phyloP scores from a whole-genome alignment of 768 basidiomycete species.

The Phaeolepiota aurea region DNA sequence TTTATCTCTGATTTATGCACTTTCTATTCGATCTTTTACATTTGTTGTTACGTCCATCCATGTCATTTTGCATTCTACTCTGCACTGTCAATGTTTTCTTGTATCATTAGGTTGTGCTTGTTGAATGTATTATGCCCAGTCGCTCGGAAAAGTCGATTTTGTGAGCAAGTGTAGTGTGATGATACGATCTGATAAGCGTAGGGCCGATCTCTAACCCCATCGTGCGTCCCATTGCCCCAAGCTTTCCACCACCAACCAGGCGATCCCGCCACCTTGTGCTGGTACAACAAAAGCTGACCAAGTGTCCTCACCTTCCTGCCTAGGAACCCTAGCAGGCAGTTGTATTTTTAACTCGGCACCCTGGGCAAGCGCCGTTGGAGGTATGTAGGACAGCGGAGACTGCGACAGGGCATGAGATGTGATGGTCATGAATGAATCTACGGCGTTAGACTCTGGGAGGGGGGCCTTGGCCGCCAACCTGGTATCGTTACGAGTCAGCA shows the following conservation, averaged over 20 bases:
- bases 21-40: background rate
- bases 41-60: conserved; percentile 1
- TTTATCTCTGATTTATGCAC: conserved; percentile 4
- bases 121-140: background rate
- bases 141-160: no score
- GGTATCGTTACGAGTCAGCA: no score
- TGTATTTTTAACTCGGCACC: conserved; percentile 13
- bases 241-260: conserved; percentile 40
- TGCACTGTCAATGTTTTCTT: background rate
- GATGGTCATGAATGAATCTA: conserved; percentile 33
- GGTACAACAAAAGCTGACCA: conserved; percentile 32
- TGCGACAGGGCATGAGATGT: conserved; percentile 33
- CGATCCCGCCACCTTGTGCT: conserved; percentile 3
- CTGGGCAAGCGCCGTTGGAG: conserved; percentile 13
- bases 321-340: conserved; percentile 31
- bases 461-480: no score
- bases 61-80: background rate
- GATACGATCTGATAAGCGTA: no score
- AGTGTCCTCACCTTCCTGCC: conserved; percentile 45
- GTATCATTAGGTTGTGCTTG: conserved; percentile 1
- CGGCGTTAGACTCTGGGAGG: no score
- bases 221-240: conserved; percentile 28
- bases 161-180: no score
- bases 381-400: conserved; percentile 46
- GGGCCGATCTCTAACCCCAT: conserved; percentile 29